Base-by-base conservation (phyloP, 202 grass and related monocot genomes). In the Panicum virgatum region DNA sequence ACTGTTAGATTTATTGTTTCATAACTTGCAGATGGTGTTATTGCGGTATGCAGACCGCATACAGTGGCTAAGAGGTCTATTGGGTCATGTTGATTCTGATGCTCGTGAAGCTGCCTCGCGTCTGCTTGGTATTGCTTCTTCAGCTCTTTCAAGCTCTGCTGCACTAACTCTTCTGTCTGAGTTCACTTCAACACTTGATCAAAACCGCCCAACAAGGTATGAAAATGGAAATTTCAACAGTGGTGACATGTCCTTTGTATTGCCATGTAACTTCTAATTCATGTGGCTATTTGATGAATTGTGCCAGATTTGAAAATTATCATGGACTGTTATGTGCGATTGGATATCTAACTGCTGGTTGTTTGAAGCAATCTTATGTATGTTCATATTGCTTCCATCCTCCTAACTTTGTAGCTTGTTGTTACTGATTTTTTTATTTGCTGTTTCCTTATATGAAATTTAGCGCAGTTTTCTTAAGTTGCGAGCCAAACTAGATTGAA, bases 41-140 rank as follows among this genome's bases (percentile, higher is more conserved):
- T 85, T 69, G 14, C 86, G 90, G 15, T 94, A 97, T 86, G 90
- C 88, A 39, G 88, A 83, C 19, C 89, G 86, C 73, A 25, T 97
- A 77, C 54, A 62, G 78, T 97, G 94, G 92, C 82, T 97, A 67
- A 92, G 73, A 78, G 30, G 53, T 86, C 80, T 98, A 81, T 69
- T 98, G 54, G 84, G 90, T 80, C 92, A 98, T 89, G 84, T 91
- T 69, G 90, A 98, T 87, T 86, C 92, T 73, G 95, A 94, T 86
- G 91, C 95, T 84, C 90, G 95, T 61, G 95, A 94, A 94, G 90
- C 90, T 78, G 82, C 82, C 6, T 87, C 95, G 1, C 61, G 90
- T 50, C 76, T 98, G 53, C 80, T 94, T 77, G 95, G 95, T 54
- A 80, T 94, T 79, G 77, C 89, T 80, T 91, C 89, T 91, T 82